These are phyloP conservation scores for Yarrowia deformans DNA, from an alignment of 805 yeast species.

Conservation along the genomic window DNA sequence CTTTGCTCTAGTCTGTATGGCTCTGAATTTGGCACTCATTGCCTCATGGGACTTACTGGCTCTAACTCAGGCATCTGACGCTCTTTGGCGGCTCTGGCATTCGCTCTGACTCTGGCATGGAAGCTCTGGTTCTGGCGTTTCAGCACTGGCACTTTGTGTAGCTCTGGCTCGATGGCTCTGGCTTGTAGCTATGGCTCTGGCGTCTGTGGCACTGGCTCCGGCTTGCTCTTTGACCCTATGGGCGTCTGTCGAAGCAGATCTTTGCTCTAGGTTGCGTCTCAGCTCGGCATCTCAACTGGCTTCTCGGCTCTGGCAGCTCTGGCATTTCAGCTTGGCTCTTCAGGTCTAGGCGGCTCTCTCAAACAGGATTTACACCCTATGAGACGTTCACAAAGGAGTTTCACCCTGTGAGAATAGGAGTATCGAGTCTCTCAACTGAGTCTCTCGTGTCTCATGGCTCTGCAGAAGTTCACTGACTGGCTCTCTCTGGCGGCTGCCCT, in stretches of 20 bases:
- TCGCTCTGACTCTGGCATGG: background rate
- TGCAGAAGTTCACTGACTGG: background rate
- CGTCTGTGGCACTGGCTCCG: background rate
- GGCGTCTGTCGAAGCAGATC: conserved; percentile 10
- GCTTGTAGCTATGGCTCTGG: background rate
- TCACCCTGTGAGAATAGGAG: background rate
- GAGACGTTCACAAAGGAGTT: background rate
- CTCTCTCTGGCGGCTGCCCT: too few relatives aligned
- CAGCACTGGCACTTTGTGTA: background rate
- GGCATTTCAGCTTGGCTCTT: conserved; percentile 1
- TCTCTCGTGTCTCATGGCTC: conserved; percentile 2
- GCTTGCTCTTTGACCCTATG: background rate
- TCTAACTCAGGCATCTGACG: background rate
- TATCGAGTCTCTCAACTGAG: conserved; percentile 5
- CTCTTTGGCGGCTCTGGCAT: background rate
- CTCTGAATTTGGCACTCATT: background rate
- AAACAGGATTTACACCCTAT: too few relatives aligned
- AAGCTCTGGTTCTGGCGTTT: background rate
- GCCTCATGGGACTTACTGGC: conserved; percentile 1
- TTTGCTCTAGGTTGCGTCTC: conserved; percentile 6
- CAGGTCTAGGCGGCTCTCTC: background rate
- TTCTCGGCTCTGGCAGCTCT: background rate
- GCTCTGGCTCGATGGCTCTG: background rate
- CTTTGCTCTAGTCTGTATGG: background rate
- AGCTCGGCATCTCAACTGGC: background rate